phyloP scores from a whole-genome alignment of 441 rosid genomes.

The Erodium trifolium region DNA sequence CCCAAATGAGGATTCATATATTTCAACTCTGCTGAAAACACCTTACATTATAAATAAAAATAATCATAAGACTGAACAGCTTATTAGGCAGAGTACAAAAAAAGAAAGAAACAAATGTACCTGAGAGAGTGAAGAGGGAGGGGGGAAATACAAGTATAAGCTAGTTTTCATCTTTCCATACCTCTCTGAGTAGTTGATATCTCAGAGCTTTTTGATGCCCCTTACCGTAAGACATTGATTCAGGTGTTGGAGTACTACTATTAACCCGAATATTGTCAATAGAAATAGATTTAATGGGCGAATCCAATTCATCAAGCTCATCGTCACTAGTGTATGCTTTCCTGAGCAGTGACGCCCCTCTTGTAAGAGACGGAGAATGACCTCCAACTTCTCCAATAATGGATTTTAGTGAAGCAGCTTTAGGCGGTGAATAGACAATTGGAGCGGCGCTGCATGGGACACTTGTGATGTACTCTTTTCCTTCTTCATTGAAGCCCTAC shows the following conservation, averaged over 20 bases:
- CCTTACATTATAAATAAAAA: not conserved
- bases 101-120: conserved; percentile 1
- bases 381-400: conserved; percentile 43
- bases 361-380: conserved; percentile 40
- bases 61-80: not conserved
- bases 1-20: not conserved
- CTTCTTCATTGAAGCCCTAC: conserved; percentile 40
- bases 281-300: conserved; percentile 60
- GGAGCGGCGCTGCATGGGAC: conserved; percentile 61
- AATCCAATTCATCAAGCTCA: conserved; percentile 85
- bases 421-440: conserved; percentile 53
- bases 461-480: conserved; percentile 35
- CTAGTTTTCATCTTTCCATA: conserved; percentile 37
- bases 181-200: conserved; percentile 67
- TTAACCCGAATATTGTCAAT: conserved; percentile 30
- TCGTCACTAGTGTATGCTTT: conserved; percentile 84
- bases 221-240: conserved; percentile 39
- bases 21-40: not conserved
- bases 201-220: conserved; percentile 31
- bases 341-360: conserved; percentile 39
- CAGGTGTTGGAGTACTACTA: conserved; percentile 28
- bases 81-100: not conserved
- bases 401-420: conserved; percentile 39
- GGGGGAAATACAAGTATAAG: too few relatives aligned
- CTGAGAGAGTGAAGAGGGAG: not conserved